Evolutionary conservation across 2,329 filamentous ascomycete genomes (phyloP), one percentile per base, ranked within the genome.

Genomic region (Colletotrichum sp.): DNA sequence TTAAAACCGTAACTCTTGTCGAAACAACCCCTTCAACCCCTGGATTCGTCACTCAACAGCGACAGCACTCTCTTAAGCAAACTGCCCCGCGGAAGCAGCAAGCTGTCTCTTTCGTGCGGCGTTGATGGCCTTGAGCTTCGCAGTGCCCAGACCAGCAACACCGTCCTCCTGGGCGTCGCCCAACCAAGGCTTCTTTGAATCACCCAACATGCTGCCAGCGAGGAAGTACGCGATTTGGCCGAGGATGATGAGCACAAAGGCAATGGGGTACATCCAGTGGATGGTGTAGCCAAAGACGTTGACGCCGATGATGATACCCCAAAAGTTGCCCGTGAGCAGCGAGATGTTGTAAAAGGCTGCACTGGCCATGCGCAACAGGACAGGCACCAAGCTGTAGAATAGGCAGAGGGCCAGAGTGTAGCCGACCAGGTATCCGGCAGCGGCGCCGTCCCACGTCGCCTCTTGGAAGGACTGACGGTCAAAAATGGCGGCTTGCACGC

Each of bases 281-380:
- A 99, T 92, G 55, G 85, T 85, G 80, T 94, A 91, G 60, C 93
- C 92, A 82, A 99, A 98, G 65, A 99, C 95, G 83, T 93, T 91
- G 79, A 98, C 92, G 66, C 97, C 97, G 80, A 99, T 96, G 79
- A 98, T 94, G 77, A 98, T 94, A 78, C 96, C 96, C 97, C 97
- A 99, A 87, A 99, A 99, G 86, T 98, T 98, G 80, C 93, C 95
- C 3, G 97, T 99, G 76, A 99, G 89, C 78, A 99, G 88, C 9
- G 94, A 96, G 81, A 99, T 98, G 85, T 99, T 98, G 89, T 98
- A 98, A 86, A 99, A 98, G 24, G 96, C 96, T 4, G 97, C 97
- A 18, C 92, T 95, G 32, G 94, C 94, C 87, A 99, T 94, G 78
- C 97, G 95, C 85, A 99, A 93, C 78, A 99, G 90, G 71, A 99